Base-by-base conservation (phyloP, 108 stramenopile genomes). In the Cylindrotheca closterium region DNA sequence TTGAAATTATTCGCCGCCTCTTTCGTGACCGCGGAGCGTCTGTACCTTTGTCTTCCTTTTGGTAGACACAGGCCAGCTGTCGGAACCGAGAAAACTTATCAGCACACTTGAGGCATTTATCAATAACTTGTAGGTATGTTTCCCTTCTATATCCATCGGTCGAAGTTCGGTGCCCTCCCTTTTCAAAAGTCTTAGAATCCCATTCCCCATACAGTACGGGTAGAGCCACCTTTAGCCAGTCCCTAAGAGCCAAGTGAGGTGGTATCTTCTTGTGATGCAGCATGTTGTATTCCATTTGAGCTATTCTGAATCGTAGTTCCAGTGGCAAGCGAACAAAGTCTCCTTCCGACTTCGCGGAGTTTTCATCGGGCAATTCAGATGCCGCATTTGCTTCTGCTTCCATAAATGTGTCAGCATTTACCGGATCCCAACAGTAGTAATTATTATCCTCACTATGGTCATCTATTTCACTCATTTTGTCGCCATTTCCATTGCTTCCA, bases 211-310 rank as follows among this genome's bases (percentile, higher is more conserved):
- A 76, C 21, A 86, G 58, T 47, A 93, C 59, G 8, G 71, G 83
- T 24, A 79, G 24, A 0, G 81, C 81, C 30, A 75, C 67, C 37
- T 68, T 60, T 76, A 93, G 76, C 88, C 88, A 93, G 70, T 90
- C 89, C 34, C 80, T 58, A 30, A 93, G 65, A 1, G 84, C 88
- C 32, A 87, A 48, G 68, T 93, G 87, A 15, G 56, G 61, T 12
- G 68, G 70, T 47, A 86, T 85, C 1, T 72, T 70, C 7, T 62
- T 45, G n/a, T 82, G 60, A 69, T 93, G 60, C 15, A 49, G 51
- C 7, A 76, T 65, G 51, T 93, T 82, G 77, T 93, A 88, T 30
- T 88, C 86, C 59, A 83, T 84, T 68, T 93, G 92, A 29, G 81
- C 79, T 2, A 88, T 61, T 22, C 76, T 65, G 51, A 90, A 89